These are phyloP conservation scores for Collybiopsis confluens DNA, from an alignment of 768 basidiomycete genomes.

Conservation along the genomic window DNA sequence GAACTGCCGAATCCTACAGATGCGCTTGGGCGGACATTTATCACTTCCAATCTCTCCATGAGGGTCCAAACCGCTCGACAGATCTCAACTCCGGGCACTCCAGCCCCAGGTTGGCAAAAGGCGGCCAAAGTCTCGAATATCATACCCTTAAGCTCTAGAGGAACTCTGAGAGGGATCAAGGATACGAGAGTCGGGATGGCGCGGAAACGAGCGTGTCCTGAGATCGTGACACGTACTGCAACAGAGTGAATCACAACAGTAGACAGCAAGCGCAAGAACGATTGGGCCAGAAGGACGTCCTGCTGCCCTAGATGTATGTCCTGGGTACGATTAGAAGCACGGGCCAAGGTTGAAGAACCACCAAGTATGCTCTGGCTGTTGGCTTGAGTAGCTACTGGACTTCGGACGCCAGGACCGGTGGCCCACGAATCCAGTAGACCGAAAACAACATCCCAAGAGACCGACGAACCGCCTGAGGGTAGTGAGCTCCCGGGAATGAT, in stretches of 20 bases:
- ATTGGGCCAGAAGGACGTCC: slow-evolving; percentile 73
- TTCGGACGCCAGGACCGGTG: slow-evolving; percentile 43
- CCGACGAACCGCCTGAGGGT: slow-evolving; percentile 49
- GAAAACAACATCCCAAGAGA: slow-evolving; percentile 81
- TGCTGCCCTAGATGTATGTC: slow-evolving; percentile 54
- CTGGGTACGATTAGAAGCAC: slow-evolving; percentile 39
- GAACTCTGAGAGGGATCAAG: slow-evolving; percentile 75
- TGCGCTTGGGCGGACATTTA: slow-evolving; percentile 57
- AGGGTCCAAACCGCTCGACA: slow-evolving; percentile 79
- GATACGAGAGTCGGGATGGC: slow-evolving; percentile 78
- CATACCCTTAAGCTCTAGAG: slow-evolving; percentile 86
- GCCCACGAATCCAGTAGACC: slow-evolving; percentile 74
- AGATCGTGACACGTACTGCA: slow-evolving; percentile 73
- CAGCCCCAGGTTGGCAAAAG: slow-evolving; percentile 81
- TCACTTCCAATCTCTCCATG: slow-evolving; percentile 83
- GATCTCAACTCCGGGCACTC: slow-evolving; percentile 67
- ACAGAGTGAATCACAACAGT: slow-evolving; percentile 73
- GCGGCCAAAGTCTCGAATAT: slow-evolving; percentile 77
- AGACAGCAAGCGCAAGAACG: slow-evolving; percentile 77
- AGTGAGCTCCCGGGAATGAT: slow-evolving; percentile 58
- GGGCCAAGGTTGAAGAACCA: slow-evolving; percentile 12
- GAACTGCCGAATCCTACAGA: slow-evolving; percentile 36
- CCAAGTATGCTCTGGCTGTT: slow-evolving; percentile 20
- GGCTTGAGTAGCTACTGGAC: slow-evolving; percentile 39
- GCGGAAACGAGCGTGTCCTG: slow-evolving; percentile 72